phyloP scores from a whole-genome alignment of 495 filamentous ascomycete species.

The Hyaloscypha variabilis region DNA sequence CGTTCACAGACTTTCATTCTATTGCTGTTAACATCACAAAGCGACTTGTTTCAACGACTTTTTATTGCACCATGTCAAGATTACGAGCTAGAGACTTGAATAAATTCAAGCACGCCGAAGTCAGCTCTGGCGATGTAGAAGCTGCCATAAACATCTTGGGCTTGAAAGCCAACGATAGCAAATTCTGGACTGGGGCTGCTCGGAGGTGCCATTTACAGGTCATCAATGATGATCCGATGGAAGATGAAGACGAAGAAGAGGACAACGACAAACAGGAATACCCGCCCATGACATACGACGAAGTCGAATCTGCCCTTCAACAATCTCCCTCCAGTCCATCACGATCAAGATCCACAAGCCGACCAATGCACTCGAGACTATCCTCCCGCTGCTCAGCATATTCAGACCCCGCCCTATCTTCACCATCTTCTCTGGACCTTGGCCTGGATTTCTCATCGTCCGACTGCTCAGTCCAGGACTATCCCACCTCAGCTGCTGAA shows the following conservation, averaged over 20 bases:
- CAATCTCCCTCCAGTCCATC: constrained; percentile 8
- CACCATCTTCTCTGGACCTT: neutral
- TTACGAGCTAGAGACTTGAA: constrained; percentile 46
- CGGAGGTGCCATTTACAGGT: constrained; percentile 63
- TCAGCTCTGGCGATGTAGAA: constrained; percentile 63
- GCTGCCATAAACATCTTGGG: constrained; percentile 63
- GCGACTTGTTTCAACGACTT: constrained; percentile 64
- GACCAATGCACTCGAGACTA: neutral
- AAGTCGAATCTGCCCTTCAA: constrained; percentile 19
- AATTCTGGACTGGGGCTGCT: constrained; percentile 63
- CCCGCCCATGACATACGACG: constrained; percentile 22
- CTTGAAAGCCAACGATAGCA: constrained; percentile 42
- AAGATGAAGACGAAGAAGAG: constrained; percentile 7
- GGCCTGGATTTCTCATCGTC: neutral
- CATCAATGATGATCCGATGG: constrained; percentile 37
- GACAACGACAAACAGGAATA: neutral
- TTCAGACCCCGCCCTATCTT: neutral
- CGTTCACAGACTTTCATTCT: constrained; percentile 74
- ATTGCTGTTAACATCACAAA: constrained; percentile 66
- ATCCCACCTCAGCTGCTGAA: neutral
- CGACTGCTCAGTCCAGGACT: neutral
- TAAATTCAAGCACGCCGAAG: constrained; percentile 36
- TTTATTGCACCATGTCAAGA: constrained; percentile 68
- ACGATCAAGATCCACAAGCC: constrained; percentile 11
- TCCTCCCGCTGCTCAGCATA: constrained; percentile 2